A percentile compares a stretch with the other conserved stretches of the same genome.
Evolutionary conservation across 176 grass and related monocot species (phyloP).

Genomic region (Melocanna baccifera): DNA sequence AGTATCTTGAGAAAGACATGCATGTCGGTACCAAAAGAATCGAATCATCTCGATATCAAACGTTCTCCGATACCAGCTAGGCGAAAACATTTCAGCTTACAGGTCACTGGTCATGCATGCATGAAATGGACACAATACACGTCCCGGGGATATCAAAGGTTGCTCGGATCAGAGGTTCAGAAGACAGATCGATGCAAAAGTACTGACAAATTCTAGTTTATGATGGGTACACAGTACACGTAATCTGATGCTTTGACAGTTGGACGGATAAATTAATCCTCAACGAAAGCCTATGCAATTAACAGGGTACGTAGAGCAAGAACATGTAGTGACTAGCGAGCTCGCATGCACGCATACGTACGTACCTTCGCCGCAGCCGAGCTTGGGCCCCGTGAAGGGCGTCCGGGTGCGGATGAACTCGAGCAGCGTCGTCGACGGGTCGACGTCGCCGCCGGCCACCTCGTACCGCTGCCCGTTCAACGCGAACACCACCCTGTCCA

Average conservation of each 20-base stretch:
- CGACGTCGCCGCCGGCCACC: conserved; percentile 16
- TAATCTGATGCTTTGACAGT: too few relatives aligned
- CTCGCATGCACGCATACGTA: background rate
- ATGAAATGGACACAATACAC: background rate
- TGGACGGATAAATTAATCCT: too few relatives aligned
- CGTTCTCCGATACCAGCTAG: too few relatives aligned
- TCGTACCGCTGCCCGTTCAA: conserved; percentile 65
- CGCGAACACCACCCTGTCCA: conserved; percentile 52
- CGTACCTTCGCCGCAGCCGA: conserved; percentile 77
- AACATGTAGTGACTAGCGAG: background rate
- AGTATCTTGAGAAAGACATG: too few relatives aligned
- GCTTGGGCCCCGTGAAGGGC: conserved; percentile 63
- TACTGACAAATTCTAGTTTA: background rate
- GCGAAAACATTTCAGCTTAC: too few relatives aligned
- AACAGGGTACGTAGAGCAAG: background rate
- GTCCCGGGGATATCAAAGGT: background rate
- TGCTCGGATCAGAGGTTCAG: background rate
- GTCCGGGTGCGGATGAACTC: conserved; percentile 74
- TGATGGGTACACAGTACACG: background rate
- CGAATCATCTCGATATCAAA: too few relatives aligned
- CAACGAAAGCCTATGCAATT: background rate
- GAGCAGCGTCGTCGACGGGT: conserved; percentile 63
- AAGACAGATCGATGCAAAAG: background rate
- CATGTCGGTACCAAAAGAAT: too few relatives aligned
- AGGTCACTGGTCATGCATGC: background rate